phyloP scores from a whole-genome alignment of 192 early-diverging fungal species.

The Pilobolus umbonatus region DNA sequence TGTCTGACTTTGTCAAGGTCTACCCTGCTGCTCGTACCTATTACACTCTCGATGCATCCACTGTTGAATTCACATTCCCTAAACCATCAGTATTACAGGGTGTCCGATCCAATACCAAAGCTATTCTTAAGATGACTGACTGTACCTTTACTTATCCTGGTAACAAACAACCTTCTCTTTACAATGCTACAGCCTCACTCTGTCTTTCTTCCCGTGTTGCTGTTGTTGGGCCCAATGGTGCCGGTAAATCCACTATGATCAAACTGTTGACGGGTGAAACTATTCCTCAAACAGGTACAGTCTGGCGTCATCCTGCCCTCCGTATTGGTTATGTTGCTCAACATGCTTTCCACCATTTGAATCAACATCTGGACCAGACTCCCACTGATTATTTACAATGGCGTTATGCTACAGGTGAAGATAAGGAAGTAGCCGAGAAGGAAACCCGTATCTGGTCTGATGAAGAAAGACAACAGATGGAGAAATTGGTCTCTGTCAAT shows the following conservation, averaged over 20 bases:
- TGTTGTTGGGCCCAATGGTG: slow-evolving; percentile 79
- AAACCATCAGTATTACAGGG: slow-evolving; percentile 73
- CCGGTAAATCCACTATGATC: slow-evolving; percentile 83
- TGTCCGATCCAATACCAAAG: slow-evolving; percentile 75
- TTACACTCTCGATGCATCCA: slow-evolving; percentile 66
- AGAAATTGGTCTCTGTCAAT: slow-evolving; percentile 46
- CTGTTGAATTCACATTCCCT: slow-evolving; percentile 68
- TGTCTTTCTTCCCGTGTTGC: slow-evolving; percentile 78
- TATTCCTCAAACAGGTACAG: slow-evolving; percentile 59
- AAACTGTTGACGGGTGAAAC: slow-evolving; percentile 76
- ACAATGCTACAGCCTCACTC: slow-evolving; percentile 58
- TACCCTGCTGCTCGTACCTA: slow-evolving; percentile 72
- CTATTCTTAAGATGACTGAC: slow-evolving; percentile 70
- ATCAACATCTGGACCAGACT: slow-evolving; percentile 77
- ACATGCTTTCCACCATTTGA: slow-evolving; percentile 85
- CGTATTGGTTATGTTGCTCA: slow-evolving; percentile 85
- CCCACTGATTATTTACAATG: slow-evolving; percentile 82
- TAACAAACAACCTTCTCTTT: slow-evolving; percentile 50
- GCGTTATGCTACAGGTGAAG: slow-evolving; percentile 77
- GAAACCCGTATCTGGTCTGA: slow-evolving; percentile 58
- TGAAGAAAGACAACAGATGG: slow-evolving; percentile 66
- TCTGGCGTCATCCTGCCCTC: slow-evolving; percentile 79
- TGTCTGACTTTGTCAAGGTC: slow-evolving; percentile 70
- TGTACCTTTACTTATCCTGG: slow-evolving; percentile 79
- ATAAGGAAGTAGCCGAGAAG: slow-evolving; percentile 71